phyloP scores from a whole-genome alignment of 495 filamentous ascomycete species.

The Neurospora sublineolata region DNA sequence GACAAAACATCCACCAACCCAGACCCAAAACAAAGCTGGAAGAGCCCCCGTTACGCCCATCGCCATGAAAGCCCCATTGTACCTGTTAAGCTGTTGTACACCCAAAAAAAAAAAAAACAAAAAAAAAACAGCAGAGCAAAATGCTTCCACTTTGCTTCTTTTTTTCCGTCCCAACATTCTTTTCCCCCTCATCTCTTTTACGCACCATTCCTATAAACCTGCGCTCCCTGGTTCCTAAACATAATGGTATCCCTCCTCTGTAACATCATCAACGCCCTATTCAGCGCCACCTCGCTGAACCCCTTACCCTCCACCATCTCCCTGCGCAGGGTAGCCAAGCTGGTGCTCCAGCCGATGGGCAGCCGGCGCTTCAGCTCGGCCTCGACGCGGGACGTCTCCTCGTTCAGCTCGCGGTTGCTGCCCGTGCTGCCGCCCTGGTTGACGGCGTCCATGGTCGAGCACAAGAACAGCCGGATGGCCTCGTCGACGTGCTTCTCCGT shows the following conservation, averaged over 20 bases:
- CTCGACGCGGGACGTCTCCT: slow-evolving; percentile 79
- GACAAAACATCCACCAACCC: background rate
- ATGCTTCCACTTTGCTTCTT: background rate
- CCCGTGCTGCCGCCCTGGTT: slow-evolving; percentile 63
- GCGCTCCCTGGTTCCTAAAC: slow-evolving; percentile 76
- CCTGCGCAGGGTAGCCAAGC: slow-evolving; percentile 68
- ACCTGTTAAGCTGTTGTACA: background rate
- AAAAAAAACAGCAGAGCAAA: background rate
- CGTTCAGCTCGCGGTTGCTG: slow-evolving; percentile 76
- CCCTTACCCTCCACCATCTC: slow-evolving; percentile 86
- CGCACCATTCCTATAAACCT: slow-evolving; percentile 66
- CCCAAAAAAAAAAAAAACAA: background rate
- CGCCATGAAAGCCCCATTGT: background rate
- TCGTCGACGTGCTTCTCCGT: slow-evolving; percentile 92
- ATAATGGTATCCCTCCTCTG: slow-evolving; percentile 83
- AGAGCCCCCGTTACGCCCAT: background rate
- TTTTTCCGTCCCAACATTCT: background rate
- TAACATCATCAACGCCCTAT: slow-evolving; percentile 73
- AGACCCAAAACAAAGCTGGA: background rate
- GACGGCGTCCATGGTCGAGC: slow-evolving; percentile 95
- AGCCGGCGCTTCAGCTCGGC: slow-evolving; percentile 79
- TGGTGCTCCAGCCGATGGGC: slow-evolving; percentile 92
- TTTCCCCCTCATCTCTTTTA: slow-evolving; percentile 1
- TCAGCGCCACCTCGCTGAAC: slow-evolving; percentile 75
- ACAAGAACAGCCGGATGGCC: slow-evolving; percentile 93